Conservation (phyloP, 805 yeast genomes). For the Yarrowia yakushimensis region DNA sequence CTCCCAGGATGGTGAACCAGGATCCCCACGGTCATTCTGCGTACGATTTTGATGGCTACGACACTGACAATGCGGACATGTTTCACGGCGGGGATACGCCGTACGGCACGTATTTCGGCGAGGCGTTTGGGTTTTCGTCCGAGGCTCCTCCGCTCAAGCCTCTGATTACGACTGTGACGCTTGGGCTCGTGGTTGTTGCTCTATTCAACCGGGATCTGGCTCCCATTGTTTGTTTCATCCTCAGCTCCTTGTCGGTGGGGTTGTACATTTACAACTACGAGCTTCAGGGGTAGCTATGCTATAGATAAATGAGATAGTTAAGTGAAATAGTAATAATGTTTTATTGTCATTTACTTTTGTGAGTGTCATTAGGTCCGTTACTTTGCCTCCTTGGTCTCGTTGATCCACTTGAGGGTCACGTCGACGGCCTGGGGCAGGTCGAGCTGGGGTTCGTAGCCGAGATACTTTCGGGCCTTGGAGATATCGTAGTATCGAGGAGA, state of each 20-base stretch:
- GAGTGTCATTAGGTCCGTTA: neutral
- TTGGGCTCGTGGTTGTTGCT: slow-evolving; percentile 7
- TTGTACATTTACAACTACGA: slow-evolving; percentile 20
- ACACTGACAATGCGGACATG: neutral
- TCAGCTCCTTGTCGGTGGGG: slow-evolving; percentile 6
- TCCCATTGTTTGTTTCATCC: slow-evolving; percentile 4
- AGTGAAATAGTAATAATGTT: no score
- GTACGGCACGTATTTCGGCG: neutral
- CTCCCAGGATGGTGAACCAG: neutral
- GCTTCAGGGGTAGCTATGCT: neutral
- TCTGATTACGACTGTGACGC: neutral
- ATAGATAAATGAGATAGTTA: neutral
- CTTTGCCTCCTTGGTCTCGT: slow-evolving; percentile 18
- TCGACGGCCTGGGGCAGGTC: slow-evolving; percentile 19
- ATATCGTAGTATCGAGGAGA: slow-evolving; percentile 93
- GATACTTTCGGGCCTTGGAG: slow-evolving; percentile 69
- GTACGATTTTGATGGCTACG: slow-evolving; percentile 6
- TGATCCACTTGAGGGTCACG: slow-evolving; percentile 22
- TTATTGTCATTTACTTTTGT: neutral
- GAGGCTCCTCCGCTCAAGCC: slow-evolving; percentile 17
- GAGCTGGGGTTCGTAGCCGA: slow-evolving; percentile 70
- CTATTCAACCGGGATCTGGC: slow-evolving; percentile 16
- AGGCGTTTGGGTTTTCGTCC: slow-evolving; percentile 8
- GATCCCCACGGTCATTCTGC: neutral
- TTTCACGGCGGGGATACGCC: neutral